Base-by-base conservation (phyloP, 768 basidiomycete species). In the Sporobolomyces phaffii region DNA sequence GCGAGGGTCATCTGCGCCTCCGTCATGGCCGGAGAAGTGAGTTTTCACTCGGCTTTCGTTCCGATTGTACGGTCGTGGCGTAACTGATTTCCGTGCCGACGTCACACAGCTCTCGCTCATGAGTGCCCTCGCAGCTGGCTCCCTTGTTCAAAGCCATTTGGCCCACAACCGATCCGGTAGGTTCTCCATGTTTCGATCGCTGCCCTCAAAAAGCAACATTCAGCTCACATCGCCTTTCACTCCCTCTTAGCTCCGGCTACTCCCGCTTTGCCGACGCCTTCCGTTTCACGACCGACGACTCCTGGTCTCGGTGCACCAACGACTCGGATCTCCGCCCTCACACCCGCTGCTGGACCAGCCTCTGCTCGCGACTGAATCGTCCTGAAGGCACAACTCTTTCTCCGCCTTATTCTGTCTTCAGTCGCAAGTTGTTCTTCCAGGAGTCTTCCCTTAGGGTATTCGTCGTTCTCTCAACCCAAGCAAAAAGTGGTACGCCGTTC, bases 11-110 rank as follows among this genome's bases (percentile, higher is more conserved):
- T 99, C 72, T 87, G 87, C 41, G 85, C 91, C 0, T 83, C 90
- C 0, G 96, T 99, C 74, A 96, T 98, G 91, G 94, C 96, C 2
- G 96, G 96, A 40, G 96, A 99, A 26, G 64, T 52, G 33, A 45
- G 53, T 26, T 18, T 6, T 28, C 34, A 22, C 29, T 15, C 26
- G n/a, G n/a, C n/a, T n/a, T n/a, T n/a, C n/a, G n/a, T n/a, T n/a
- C n/a, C n/a, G n/a, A n/a, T n/a, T n/a, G n/a, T n/a, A n/a, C n/a
- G n/a, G n/a, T n/a, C n/a, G n/a, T n/a, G n/a, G n/a, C n/a, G n/a
- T n/a, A n/a, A n/a, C n/a, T n/a, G n/a, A n/a, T n/a, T n/a, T n/a
- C n/a, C n/a, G n/a, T n/a, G n/a, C n/a, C n/a, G n/a, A n/a, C n/a
- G n/a, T n/a, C n/a, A n/a, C n/a, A n/a, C 24, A 59, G 78, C 81